phyloP scores from a whole-genome alignment of 768 basidiomycete species.

The Macrolepiota fuliginosa region DNA sequence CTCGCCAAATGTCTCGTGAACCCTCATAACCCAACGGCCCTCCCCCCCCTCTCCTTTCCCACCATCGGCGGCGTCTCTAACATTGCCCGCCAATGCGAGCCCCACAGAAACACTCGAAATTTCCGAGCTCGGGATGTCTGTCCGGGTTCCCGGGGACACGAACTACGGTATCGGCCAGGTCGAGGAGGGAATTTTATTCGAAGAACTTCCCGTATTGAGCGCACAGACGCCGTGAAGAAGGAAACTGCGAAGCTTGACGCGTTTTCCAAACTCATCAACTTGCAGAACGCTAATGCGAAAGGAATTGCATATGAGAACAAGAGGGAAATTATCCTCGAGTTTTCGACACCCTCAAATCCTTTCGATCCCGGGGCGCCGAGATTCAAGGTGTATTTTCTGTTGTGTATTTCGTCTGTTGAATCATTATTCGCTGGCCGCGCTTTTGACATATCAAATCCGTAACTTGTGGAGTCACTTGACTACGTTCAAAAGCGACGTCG shows the following conservation, averaged over 20 bases:
- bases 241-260: slow-evolving; percentile 43
- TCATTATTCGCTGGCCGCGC: slow-evolving; percentile 56
- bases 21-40: slow-evolving; percentile 35
- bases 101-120: background rate
- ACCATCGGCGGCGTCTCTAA: slow-evolving; percentile 21
- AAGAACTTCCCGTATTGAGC: slow-evolving; percentile 57
- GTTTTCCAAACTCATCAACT: slow-evolving; percentile 72
- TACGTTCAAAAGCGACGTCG: slow-evolving; percentile 69
- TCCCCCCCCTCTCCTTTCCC: slow-evolving; percentile 24
- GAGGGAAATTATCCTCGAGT: slow-evolving; percentile 70
- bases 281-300: slow-evolving; percentile 82
- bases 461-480: slow-evolving; percentile 75
- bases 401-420: background rate
- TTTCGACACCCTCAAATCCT: slow-evolving; percentile 67
- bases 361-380: slow-evolving; percentile 81
- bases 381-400: slow-evolving; percentile 72
- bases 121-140: slow-evolving; percentile 24
- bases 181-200: slow-evolving; percentile 65
- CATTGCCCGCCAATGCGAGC: slow-evolving; percentile 22
- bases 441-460: slow-evolving; percentile 84
- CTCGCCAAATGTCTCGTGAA: slow-evolving; percentile 64
- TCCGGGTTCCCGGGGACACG: slow-evolving; percentile 49
- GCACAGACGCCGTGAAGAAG: slow-evolving; percentile 27
- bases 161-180: slow-evolving; percentile 64
- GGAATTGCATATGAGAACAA: slow-evolving; percentile 90